Conservation (phyloP, 441 rosid species). For the Cnidoscolus chayamansa region DNA sequence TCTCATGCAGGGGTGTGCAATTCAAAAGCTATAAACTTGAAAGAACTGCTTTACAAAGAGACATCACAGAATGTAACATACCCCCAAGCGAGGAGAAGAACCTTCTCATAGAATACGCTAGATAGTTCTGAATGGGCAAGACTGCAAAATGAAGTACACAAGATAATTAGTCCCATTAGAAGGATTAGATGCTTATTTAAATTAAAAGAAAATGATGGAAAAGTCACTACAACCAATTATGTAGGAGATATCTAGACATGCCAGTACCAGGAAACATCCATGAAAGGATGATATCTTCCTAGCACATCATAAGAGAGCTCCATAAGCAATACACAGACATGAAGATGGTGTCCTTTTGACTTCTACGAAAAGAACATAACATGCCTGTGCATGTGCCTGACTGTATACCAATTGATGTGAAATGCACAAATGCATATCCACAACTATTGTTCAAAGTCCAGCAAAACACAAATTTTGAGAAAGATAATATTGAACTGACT, state of each 20-base stretch:
- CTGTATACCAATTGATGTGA: neutral
- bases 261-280: neutral
- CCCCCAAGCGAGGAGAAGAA: conserved; percentile 85
- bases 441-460: neutral
- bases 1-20: neutral
- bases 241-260: conserved; percentile 4
- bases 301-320: neutral
- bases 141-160: conserved; percentile 37
- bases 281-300: neutral
- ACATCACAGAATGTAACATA: conserved; percentile 31
- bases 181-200: conserved; percentile 3
- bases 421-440: neutral
- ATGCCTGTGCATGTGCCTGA: neutral
- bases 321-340: neutral
- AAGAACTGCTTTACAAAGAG: conserved; percentile 4
- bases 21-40: neutral
- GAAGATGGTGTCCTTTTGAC: neutral
- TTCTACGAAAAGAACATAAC: neutral
- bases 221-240: conserved; percentile 6
- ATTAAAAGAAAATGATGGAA: neutral
- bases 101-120: conserved; percentile 89
- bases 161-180: conserved; percentile 10
- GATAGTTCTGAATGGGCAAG: conserved; percentile 95
- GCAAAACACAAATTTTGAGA: conserved; percentile 17
- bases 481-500: conserved; percentile 11